Evolutionary conservation across 169 alveolate genomes (phyloP).

Genomic region (Plasmodium billcollinsi): DNA sequence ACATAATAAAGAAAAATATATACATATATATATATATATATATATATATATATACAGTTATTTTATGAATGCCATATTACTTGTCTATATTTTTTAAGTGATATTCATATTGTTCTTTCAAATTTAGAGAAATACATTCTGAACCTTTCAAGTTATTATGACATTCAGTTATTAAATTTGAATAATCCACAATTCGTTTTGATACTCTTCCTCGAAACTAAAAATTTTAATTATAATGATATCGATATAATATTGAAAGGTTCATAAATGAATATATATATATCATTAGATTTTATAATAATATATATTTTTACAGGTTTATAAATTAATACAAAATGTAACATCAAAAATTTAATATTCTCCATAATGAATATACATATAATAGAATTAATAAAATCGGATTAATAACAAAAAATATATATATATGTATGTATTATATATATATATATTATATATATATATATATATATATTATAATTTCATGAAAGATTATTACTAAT

Average conservation of each 20-base stretch:
- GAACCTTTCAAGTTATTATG: slow-evolving; percentile 15
- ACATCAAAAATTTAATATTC: too few species aligned
- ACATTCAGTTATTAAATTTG: slow-evolving; percentile 26
- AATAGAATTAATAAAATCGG: too few species aligned
- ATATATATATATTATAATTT: neutral
- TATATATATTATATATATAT: too few species aligned
- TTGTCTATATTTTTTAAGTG: slow-evolving; percentile 47
- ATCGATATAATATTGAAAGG: too few species aligned
- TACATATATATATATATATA: slow-evolving; percentile 1
- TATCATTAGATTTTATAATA: too few species aligned
- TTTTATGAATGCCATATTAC: slow-evolving; percentile 1
- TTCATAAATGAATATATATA: too few species aligned
- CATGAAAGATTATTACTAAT: slow-evolving; percentile 28
- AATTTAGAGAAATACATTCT: slow-evolving; percentile 13
- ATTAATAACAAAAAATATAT: too few species aligned
- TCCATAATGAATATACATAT: too few species aligned
- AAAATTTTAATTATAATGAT: neutral
- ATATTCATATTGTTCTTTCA: slow-evolving; percentile 18
- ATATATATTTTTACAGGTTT: too few species aligned
- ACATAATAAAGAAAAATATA: neutral
- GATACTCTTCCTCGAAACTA: slow-evolving; percentile 72
- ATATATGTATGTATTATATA: too few species aligned
- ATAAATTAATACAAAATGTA: too few species aligned
- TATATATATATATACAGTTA: neutral
- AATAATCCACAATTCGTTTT: slow-evolving; percentile 52